Evolutionary conservation across 2,329 filamentous ascomycete genomes (phyloP).

Genomic region (Colletotrichum truncatum): DNA sequence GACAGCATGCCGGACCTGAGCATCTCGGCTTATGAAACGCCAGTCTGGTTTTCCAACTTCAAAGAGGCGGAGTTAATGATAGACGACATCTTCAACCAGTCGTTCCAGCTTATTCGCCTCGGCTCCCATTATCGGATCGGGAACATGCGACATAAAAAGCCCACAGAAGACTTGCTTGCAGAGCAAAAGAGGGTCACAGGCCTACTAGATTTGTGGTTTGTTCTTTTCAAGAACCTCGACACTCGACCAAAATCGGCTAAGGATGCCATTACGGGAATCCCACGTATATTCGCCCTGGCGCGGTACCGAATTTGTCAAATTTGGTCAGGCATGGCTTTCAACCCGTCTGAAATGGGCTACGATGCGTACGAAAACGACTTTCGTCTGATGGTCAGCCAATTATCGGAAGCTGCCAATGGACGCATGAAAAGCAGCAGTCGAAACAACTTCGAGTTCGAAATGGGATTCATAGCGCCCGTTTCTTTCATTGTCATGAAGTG

Average conservation of each 20-base stretch:
- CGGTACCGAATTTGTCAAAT: not conserved
- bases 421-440: not conserved
- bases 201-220: not conserved
- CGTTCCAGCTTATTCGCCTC: conserved; percentile 39
- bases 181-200: not conserved
- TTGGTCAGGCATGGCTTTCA: conserved; percentile 3
- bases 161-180: conserved; percentile 27
- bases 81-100: conserved; percentile 37
- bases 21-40: not conserved
- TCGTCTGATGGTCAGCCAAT: conserved; percentile 44
- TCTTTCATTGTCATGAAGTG: conserved; percentile 10
- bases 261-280: not conserved
- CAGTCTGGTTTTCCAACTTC: conserved; percentile 13
- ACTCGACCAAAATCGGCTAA: not conserved
- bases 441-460: conserved; percentile 13
- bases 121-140: conserved; percentile 38
- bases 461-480: conserved; percentile 6
- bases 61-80: conserved; percentile 42
- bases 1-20: conserved; percentile 26
- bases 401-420: conserved; percentile 6
- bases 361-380: conserved; percentile 46
- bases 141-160: not conserved
- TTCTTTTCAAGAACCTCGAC: conserved; percentile 35
- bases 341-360: conserved; percentile 40
- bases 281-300: not conserved